phyloP scores from a whole-genome alignment of 805 yeast species.

The Barnettozyma siamensis region DNA sequence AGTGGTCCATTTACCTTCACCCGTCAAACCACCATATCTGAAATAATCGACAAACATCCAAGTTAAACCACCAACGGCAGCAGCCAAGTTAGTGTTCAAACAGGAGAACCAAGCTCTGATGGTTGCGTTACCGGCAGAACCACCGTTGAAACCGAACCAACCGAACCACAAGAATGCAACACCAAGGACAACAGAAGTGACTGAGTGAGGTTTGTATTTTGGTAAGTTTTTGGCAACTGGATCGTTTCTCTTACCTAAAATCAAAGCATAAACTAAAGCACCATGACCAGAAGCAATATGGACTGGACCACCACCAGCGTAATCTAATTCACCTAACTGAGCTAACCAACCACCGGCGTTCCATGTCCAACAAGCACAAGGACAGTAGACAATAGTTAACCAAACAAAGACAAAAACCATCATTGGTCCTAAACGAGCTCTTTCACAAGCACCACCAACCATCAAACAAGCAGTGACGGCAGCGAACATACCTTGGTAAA shows the following conservation, averaged over 20 bases:
- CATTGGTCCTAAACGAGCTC: conserved; percentile 95
- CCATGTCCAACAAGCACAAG: conserved; percentile 98
- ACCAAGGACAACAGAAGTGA: conserved; percentile 84
- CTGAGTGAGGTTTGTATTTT: conserved; percentile 90
- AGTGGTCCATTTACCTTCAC: conserved; percentile 73
- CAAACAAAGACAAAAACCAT: conserved; percentile 90
- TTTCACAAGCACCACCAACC: conserved; percentile 97
- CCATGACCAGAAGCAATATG: conserved; percentile 93
- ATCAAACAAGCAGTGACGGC: conserved; percentile 86
- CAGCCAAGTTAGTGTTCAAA: conserved; percentile 90
- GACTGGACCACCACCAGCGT: conserved; percentile 99
- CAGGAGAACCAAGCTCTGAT: conserved; percentile 94
- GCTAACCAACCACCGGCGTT: conserved; percentile 88
- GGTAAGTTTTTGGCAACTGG: conserved; percentile 71
- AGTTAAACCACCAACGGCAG: conserved; percentile 85
- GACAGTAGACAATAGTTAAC: conserved; percentile 94
- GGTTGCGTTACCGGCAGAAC: conserved; percentile 90
- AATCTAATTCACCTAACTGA: conserved; percentile 80
- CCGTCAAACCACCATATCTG: conserved; percentile 49
- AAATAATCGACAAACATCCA: conserved; percentile 88
- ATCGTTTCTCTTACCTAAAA: conserved; percentile 90
- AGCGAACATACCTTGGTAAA: conserved; percentile 97
- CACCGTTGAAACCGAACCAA: conserved; percentile 99
- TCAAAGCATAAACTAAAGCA: conserved; percentile 88
- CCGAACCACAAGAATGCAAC: conserved; percentile 96